Base-by-base conservation (phyloP, 2,329 filamentous ascomycete species). In the Ophiostoma sp. region DNA sequence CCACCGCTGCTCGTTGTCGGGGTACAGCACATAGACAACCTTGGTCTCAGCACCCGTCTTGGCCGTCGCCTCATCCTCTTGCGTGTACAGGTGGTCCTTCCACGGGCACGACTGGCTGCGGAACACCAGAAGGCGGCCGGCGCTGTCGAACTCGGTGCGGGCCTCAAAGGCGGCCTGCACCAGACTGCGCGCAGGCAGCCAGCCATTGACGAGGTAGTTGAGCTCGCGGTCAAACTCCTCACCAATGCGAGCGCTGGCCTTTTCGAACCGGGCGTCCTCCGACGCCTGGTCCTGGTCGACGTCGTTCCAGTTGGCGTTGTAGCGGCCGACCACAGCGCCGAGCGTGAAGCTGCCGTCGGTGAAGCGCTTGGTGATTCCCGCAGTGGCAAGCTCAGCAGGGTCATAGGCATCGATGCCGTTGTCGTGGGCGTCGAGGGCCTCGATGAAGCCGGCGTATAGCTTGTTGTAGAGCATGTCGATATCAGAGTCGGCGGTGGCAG, bases 381-480 rank as follows among this genome's bases (percentile, higher is more conserved):
- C 73, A 39, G 88, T 85, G 39, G 86, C 80, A 23, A 97, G 78
- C 41, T 84, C 88, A 33, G 85, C 84, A 36, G 90, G 84, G 78
- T 97, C 92, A 81, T 96, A 96, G 71, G 84, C 86, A 35, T 89
- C 89, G 77, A 99, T 90, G 75, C 95, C 95, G 79, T 99, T 99
- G 84, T 99, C 95, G 81, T 99, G 94, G 71, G 94, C 95, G 80
- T 99, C 95, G 70, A 99, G 89, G 1, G 95, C 93, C 83, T 99
- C 95, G 78, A 99, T 85, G 79, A 98, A 97, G 80, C 90, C 90
- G 75, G 90, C 88, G 84, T 99, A 99, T 68, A 99, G 82, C 83
- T 97, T 97, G 76, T 88, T 84, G 83, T 91, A 96, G 69, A 99
- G 84, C 39, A 96, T 80, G 57, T 85, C 84, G 64, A 95, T 89